Conservation (phyloP, 2,329 filamentous ascomycete species). For the Fusarium paranaense region DNA sequence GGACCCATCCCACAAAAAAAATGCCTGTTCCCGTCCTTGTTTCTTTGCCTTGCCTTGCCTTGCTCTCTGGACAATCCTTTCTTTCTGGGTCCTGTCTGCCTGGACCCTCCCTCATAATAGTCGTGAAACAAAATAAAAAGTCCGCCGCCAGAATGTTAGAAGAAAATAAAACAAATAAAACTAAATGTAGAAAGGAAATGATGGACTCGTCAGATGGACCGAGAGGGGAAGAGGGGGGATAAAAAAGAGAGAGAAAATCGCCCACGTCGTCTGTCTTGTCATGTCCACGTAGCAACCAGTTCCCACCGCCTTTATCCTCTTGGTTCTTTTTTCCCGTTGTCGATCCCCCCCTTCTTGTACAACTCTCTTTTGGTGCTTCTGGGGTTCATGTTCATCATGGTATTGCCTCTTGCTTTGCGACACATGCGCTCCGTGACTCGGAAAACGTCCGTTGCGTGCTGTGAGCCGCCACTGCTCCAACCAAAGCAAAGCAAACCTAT, state of each 20-base stretch:
- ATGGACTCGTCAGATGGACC: constrained; percentile 1
- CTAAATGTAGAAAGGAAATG: neutral
- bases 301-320: constrained; percentile 12
- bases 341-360: constrained; percentile 4
- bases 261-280: constrained; percentile 1
- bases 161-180: neutral
- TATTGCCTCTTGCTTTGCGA: neutral
- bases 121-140: constrained; percentile 7
- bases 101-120: neutral
- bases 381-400: constrained; percentile 18
- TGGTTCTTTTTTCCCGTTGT: constrained; percentile 17
- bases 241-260: neutral
- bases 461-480: constrained; percentile 26
- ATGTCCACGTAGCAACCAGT: constrained; percentile 6
- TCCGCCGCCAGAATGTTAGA: constrained; percentile 8
- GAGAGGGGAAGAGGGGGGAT: constrained; percentile 9
- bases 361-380: constrained; percentile 10
- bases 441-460: constrained; percentile 14
- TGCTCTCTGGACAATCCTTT: neutral
- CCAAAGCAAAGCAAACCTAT: neutral
- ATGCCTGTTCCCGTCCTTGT: neutral
- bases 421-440: constrained; percentile 17
- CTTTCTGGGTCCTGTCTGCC: neutral
- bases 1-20: constrained; percentile 18
- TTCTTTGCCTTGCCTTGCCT: neutral